Base-by-base conservation (phyloP, 2,329 filamentous ascomycete species). In the Xylariales sp. region DNA sequence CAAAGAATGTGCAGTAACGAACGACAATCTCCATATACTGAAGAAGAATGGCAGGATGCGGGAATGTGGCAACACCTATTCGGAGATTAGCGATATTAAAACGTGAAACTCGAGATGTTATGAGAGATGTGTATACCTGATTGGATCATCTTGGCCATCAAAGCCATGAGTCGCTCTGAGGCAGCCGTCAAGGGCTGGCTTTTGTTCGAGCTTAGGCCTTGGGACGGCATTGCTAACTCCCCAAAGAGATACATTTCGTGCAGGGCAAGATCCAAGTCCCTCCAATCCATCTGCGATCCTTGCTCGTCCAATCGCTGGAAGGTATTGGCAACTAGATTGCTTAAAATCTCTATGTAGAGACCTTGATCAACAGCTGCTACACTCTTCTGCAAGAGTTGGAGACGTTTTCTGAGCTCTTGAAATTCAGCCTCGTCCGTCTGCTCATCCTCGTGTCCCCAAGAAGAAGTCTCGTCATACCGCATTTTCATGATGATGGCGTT, bases 1-100 rank as follows among this genome's bases (percentile, higher is more conserved):
- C 90, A 57, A 98, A 97, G 61, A 96, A 95, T 19, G 82, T 78
- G 57, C 84, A 87, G 63, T 98, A 98, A 35, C 93, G 83, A 39
- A 95, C 90, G 60, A 90, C 95, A 24, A 95, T 95, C 61, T 98
- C 93, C 90, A 98, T 96, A 57, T 95, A 98, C 63, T 96, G 89
- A 16, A 98, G 72, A 46, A 96, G 80, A 36, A 96, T 90, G 13
- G 90, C 88, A 2, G 93, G 91, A 57, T 97, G 93, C 13, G 83
- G 81, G 61, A 91, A 94, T 29, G 76, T 84, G 42, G 88, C 83
- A 49, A 96, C 85, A 49, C 87, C 88, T 90, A 23, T 23, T 5
- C n/a, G n/a, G n/a, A n/a, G n/a, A n/a, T n/a, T n/a, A n/a, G n/a
- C n/a, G n/a, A n/a, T n/a, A n/a, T n/a, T n/a, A n/a, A n/a, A n/a